phyloP scores from a whole-genome alignment of 257 asterid genomes.

The Agastache rugosa region DNA sequence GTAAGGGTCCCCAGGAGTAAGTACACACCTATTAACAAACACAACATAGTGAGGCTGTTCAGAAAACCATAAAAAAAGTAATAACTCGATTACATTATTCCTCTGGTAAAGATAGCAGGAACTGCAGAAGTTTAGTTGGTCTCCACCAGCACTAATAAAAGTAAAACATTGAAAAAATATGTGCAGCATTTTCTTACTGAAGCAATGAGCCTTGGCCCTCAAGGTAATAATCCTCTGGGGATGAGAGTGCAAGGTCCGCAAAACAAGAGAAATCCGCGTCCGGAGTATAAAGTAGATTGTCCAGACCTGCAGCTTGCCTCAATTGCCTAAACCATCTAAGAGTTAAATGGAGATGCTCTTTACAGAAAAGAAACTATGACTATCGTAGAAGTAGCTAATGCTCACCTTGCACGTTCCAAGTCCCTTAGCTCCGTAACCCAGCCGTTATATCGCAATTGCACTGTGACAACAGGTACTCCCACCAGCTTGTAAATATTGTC shows the following conservation, averaged over 20 bases:
- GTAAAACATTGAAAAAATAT: background rate
- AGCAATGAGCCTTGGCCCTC: slow-evolving; percentile 98
- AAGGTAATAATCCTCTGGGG: slow-evolving; percentile 89
- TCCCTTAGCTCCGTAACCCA: slow-evolving; percentile 98
- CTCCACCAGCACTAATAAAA: background rate
- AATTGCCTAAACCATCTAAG: slow-evolving; percentile 69
- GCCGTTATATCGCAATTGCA: slow-evolving; percentile 93
- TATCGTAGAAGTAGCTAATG: background rate
- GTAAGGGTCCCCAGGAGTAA: slow-evolving; percentile 99
- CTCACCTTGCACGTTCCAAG: slow-evolving; percentile 85
- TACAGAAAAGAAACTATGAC: slow-evolving; percentile 26
- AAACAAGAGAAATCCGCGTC: slow-evolving; percentile 99
- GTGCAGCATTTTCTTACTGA: slow-evolving; percentile 63
- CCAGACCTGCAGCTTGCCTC: slow-evolving; percentile 81
- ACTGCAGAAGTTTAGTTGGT: slow-evolving; percentile 18
- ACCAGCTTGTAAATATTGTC: slow-evolving; percentile 86
- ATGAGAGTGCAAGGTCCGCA: slow-evolving; percentile 94
- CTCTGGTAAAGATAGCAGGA: slow-evolving; percentile 18
- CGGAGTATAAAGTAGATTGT: slow-evolving; percentile 93
- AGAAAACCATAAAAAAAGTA: slow-evolving; percentile 21
- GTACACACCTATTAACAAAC: slow-evolving; percentile 73
- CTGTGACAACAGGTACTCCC: slow-evolving; percentile 99
- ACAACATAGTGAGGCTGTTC: slow-evolving; percentile 28
- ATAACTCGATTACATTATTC: background rate
- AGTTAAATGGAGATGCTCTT: slow-evolving; percentile 19